Base-by-base conservation (phyloP, 129 eudicot genomes). In the Ambrosia artemisiifolia region DNA sequence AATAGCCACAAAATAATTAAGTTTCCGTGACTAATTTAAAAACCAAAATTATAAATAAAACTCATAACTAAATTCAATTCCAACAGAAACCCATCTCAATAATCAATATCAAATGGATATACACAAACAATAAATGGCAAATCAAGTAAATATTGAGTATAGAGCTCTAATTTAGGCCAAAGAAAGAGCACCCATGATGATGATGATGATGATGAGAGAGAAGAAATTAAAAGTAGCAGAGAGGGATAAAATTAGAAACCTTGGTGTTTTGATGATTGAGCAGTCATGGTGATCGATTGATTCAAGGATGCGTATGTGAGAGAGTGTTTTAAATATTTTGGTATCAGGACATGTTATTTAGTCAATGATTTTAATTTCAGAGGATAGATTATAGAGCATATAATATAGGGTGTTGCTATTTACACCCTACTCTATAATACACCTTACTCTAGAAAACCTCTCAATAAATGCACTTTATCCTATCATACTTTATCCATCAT, bases 201-300 rank as follows among this genome's bases (percentile, higher is more conserved):
- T 20, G 34, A 60, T 13, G 55, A 47, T 62, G 55, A 63, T 30
- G n/a, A 24, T 9, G 38, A 7, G 61, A 67, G 33, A 8, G 10
- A 28, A 8, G 3, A 11, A 20, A 63, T 63, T 16, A 19, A 60
- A 50, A 10, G 20, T 33, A 28, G 18, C 33, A 20, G 32, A 68
- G 24, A 69, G 61, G 66, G 16, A 33, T 49, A 63, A 8, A 20
- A 7, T 30, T 2, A 56, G 6, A 57, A 57, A 88, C 91, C 91
- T 80, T 80, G 86, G 74, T 68, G 63, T 72, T 80, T 67, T 4
- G 86, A 80, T 40, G 95, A 78, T 40, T 74, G 81, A 69, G 77
- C 63, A 5, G 82, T 65, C 96, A 88, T 86, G 82, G 70, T 75
- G 82, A 73, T 53, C 12, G 65, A 67, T 50, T 16, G 20, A 24